These are phyloP conservation scores for Funneliformis mosseae DNA, from an alignment of 192 early-diverging fungal species.

Conservation along the genomic window DNA sequence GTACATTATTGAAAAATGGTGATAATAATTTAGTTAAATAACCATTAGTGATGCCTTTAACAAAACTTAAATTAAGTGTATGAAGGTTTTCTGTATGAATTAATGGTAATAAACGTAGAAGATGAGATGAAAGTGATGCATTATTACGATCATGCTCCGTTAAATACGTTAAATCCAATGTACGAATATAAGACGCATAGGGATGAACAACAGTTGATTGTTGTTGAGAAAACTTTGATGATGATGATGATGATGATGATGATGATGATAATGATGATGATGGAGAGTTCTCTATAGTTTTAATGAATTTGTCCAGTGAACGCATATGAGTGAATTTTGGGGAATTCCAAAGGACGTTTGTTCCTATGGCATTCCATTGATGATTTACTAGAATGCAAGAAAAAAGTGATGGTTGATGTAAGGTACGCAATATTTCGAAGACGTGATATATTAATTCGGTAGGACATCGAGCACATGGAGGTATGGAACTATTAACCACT, in stretches of 20 bases:
- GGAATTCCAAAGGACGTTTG: slow-evolving; percentile 29
- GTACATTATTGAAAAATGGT: slow-evolving; percentile 20
- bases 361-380: slow-evolving; percentile 30
- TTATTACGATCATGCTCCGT: slow-evolving; percentile 34
- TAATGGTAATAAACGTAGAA: slow-evolving; percentile 27
- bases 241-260: slow-evolving; percentile 16
- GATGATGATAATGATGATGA: slow-evolving; percentile 11
- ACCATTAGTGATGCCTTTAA: slow-evolving; percentile 35
- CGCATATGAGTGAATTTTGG: slow-evolving; percentile 34
- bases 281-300: slow-evolving; percentile 21
- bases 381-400: slow-evolving; percentile 30
- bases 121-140: slow-evolving; percentile 29
- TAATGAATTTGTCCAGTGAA: slow-evolving; percentile 32
- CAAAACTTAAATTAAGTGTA: slow-evolving; percentile 26
- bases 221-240: background rate
- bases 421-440: slow-evolving; percentile 25
- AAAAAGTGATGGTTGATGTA: slow-evolving; percentile 27
- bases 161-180: slow-evolving; percentile 22
- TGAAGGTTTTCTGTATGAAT: slow-evolving; percentile 29
- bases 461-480: slow-evolving; percentile 28
- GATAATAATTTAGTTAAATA: slow-evolving; percentile 32
- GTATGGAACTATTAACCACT: slow-evolving; percentile 21
- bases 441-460: slow-evolving; percentile 25
- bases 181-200: slow-evolving; percentile 26
- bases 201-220: slow-evolving; percentile 16